Evolutionary conservation across 2,329 filamentous ascomycete species (phyloP).

Genomic region (Dactylellina cionopaga): DNA sequence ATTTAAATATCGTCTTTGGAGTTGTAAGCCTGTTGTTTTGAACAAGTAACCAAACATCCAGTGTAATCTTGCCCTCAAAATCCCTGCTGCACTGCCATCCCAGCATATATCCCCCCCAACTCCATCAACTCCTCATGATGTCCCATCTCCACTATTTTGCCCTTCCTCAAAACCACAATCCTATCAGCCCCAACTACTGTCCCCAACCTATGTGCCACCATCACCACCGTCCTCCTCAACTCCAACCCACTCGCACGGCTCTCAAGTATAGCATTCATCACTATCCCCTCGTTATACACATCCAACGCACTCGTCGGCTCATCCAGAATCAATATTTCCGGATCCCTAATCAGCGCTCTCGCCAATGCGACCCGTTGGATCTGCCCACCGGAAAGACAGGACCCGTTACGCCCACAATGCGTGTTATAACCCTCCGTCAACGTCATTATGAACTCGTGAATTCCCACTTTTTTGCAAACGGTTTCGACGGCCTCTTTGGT

Average conservation of each 20-base stretch:
- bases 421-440: conserved; percentile 92
- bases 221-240: conserved; percentile 74
- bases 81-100: conserved; percentile 67
- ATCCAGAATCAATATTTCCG: conserved; percentile 75
- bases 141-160: conserved; percentile 66
- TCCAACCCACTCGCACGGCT: conserved; percentile 75
- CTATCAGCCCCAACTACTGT: conserved; percentile 69
- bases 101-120: conserved; percentile 65
- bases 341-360: conserved; percentile 73
- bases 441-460: conserved; percentile 85
- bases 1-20: too few relatives aligned
- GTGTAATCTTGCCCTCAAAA: conserved; percentile 48
- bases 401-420: conserved; percentile 80
- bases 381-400: conserved; percentile 82
- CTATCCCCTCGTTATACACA: conserved; percentile 90
- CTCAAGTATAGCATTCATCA: conserved; percentile 65
- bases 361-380: conserved; percentile 81
- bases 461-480: conserved; percentile 78
- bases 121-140: conserved; percentile 67
- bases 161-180: conserved; percentile 69
- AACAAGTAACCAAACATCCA: not conserved
- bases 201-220: conserved; percentile 69
- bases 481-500: conserved; percentile 49
- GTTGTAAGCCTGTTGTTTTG: too few relatives aligned
- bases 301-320: conserved; percentile 78